A percentile compares a stretch with the other conserved stretches of the same genome.
Evolutionary conservation across 2,329 filamentous ascomycete genomes (phyloP).

Genomic region (Alternaria panax): DNA sequence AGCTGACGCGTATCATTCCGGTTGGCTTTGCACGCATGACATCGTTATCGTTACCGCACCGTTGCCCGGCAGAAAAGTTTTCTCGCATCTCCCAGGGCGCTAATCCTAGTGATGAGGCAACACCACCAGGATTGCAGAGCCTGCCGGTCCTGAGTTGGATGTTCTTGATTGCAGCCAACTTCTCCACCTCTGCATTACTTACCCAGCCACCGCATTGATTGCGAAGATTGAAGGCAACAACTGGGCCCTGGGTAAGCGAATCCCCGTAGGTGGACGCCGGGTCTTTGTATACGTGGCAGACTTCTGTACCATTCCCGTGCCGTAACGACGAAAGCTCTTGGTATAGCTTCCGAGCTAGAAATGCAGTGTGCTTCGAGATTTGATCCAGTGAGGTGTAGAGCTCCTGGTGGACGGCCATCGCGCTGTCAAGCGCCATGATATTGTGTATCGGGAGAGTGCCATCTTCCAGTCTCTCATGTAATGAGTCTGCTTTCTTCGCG

Average conservation of each 20-base stretch:
- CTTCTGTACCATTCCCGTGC: constrained; percentile 72
- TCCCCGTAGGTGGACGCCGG: constrained; percentile 53
- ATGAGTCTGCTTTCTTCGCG: constrained; percentile 70
- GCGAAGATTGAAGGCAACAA: constrained; percentile 82
- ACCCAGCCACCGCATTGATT: constrained; percentile 76
- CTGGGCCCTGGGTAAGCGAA: constrained; percentile 68
- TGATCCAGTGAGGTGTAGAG: constrained; percentile 75
- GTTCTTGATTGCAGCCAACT: constrained; percentile 76
- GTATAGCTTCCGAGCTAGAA: constrained; percentile 67
- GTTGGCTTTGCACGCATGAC: constrained; percentile 85
- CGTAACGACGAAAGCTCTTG: constrained; percentile 64
- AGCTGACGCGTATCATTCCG: constrained; percentile 82
- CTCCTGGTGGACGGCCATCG: constrained; percentile 71
- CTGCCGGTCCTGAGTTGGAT: constrained; percentile 89
- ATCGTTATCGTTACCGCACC: constrained; percentile 84
- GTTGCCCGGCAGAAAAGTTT: constrained; percentile 84
- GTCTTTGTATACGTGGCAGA: constrained; percentile 72
- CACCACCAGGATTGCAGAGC: constrained; percentile 89
- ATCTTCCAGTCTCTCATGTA: constrained; percentile 88
- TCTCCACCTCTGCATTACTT: constrained; percentile 85
- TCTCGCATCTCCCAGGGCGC: constrained; percentile 81
- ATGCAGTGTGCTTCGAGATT: constrained; percentile 74
- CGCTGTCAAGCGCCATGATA: constrained; percentile 81
- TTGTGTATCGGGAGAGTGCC: constrained; percentile 90
- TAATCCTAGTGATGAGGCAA: constrained; percentile 75